A percentile compares a stretch with the other conserved stretches of the same genome.
These are phyloP conservation scores for Psilocybe cyanescens DNA, from an alignment of 768 basidiomycete species.

Conservation along the genomic window DNA sequence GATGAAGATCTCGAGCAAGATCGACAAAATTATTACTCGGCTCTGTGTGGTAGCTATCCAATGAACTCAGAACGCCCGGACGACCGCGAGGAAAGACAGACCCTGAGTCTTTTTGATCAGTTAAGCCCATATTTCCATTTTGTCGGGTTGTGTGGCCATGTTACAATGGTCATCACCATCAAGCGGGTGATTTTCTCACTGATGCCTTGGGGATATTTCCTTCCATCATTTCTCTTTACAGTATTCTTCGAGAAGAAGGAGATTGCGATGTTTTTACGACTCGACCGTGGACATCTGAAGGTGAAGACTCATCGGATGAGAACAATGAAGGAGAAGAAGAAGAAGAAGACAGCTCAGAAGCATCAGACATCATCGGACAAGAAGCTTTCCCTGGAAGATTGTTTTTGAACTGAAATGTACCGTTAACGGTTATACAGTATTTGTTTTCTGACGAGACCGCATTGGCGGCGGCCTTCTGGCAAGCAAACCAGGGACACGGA, in stretches of 20 bases:
- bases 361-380: not conserved
- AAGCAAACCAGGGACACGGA: no score
- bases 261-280: conserved; percentile 55
- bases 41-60: conserved; percentile 31
- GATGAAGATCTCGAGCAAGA: conserved; percentile 35
- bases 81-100: conserved; percentile 47
- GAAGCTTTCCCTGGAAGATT: not conserved
- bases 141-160: not conserved
- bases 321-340: conserved; percentile 11
- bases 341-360: not conserved
- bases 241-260: conserved; percentile 65
- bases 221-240: conserved; percentile 25
- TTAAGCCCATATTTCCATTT: conserved; percentile 34
- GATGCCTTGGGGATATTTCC: not conserved
- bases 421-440: not conserved
- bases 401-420: not conserved
- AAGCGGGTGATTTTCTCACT: not conserved
- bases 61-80: conserved; percentile 22
- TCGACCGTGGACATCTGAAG: conserved; percentile 40
- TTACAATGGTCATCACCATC: not conserved
- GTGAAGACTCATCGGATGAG: conserved; percentile 31
- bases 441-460: not conserved
- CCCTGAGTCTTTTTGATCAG: conserved; percentile 76
- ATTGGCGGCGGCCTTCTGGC: no score
- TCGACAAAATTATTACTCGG: conserved; percentile 38